Conservation (phyloP, 192 early-diverging fungal genomes). For the Coemansia sp. region DNA sequence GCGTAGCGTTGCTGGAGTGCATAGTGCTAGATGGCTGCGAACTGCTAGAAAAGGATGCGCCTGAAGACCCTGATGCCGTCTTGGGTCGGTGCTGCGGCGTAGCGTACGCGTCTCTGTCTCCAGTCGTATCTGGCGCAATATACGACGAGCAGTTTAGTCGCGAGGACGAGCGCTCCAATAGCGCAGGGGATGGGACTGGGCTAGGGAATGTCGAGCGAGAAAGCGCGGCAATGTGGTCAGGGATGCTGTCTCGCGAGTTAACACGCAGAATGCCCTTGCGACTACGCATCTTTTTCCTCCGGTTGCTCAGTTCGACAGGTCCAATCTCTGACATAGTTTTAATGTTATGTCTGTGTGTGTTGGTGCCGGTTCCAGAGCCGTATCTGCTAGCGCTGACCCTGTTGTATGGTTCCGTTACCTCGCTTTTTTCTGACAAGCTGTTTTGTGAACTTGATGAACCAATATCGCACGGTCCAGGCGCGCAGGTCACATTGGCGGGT, state of each 20-base stretch:
- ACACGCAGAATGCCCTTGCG: conserved; percentile 42
- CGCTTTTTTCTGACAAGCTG: conserved; percentile 16
- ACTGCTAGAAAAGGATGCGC: conserved; percentile 2
- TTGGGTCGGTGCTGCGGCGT: conserved; percentile 44
- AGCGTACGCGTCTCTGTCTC: conserved; percentile 17
- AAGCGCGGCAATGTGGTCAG: conserved; percentile 54
- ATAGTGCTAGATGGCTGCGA: conserved; percentile 6
- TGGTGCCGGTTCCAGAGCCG: not conserved
- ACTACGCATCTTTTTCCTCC: conserved; percentile 32
- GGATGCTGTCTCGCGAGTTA: conserved; percentile 51
- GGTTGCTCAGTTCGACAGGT: conserved; percentile 11
- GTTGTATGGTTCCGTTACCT: conserved; percentile 11
- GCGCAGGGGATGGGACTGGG: conserved; percentile 36
- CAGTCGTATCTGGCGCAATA: conserved; percentile 7
- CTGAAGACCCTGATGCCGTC: conserved; percentile 33
- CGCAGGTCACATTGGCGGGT: not conserved
- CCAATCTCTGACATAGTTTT: conserved; percentile 8
- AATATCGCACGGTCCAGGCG: conserved; percentile 19
- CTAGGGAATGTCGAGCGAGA: conserved; percentile 57
- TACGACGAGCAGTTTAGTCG: conserved; percentile 22
- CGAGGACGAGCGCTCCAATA: conserved; percentile 36
- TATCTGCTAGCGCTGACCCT: conserved; percentile 23
- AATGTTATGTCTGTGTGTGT: not conserved
- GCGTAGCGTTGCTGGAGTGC: conserved; percentile 22
- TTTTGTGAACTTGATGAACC: conserved; percentile 15